phyloP scores from a whole-genome alignment of 2,329 filamentous ascomycete species.

The Ambrosiella beaveri region DNA sequence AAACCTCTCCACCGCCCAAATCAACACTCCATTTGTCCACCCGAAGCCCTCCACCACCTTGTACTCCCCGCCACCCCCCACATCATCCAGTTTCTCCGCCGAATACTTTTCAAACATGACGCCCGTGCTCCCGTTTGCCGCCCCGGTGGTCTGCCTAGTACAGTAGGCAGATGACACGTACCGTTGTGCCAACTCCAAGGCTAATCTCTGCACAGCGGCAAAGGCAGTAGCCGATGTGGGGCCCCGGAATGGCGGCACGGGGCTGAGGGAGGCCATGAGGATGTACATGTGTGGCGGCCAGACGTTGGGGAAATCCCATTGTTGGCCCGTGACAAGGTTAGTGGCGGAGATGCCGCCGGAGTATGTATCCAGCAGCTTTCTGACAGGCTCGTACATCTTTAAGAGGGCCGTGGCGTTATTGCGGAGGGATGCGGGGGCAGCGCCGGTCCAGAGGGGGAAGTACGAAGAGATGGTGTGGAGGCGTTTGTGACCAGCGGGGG shows the following conservation, averaged over 20 bases:
- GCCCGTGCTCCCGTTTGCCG: conserved; percentile 37
- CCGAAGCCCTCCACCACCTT: conserved; percentile 53
- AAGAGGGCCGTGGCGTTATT: conserved; percentile 41
- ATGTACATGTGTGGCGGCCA: conserved; percentile 53
- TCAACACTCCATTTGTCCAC: conserved; percentile 52
- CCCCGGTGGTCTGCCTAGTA: conserved; percentile 52
- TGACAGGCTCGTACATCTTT: conserved; percentile 35
- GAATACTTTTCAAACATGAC: conserved; percentile 57
- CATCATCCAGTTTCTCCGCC: conserved; percentile 40
- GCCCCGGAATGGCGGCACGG: conserved; percentile 24
- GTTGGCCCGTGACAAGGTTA: conserved; percentile 42
- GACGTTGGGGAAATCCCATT: conserved; percentile 55
- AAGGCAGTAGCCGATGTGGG: conserved; percentile 33
- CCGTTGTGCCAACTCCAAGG: conserved; percentile 42
- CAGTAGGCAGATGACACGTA: conserved; percentile 53
- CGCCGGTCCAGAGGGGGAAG: conserved; percentile 53
- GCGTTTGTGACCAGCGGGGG: conserved; percentile 38
- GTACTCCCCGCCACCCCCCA: conserved; percentile 50
- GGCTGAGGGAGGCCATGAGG: conserved; percentile 44
- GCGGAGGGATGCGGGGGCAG: conserved; percentile 38
- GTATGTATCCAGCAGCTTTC: conserved; percentile 31
- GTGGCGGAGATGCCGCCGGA: conserved; percentile 44
- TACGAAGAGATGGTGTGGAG: conserved; percentile 42
- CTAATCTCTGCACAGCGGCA: conserved; percentile 34
- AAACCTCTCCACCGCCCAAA: conserved; percentile 49